Evolutionary conservation across 2,329 filamentous ascomycete species (phyloP).

Genomic region (Phyllosticta ampelicida): DNA sequence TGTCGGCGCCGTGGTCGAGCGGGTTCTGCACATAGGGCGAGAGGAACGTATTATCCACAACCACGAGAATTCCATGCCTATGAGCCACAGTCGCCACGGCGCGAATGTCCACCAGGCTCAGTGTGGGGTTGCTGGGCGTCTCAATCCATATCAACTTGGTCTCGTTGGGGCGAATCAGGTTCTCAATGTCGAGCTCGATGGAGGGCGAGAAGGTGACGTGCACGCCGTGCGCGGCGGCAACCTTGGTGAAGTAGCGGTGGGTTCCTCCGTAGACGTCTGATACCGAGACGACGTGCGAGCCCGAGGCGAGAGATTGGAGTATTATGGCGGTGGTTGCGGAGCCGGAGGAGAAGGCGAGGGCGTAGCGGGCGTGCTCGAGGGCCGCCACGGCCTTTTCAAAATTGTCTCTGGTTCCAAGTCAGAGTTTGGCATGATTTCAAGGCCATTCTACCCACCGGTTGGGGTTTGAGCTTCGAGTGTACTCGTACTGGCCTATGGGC

Average conservation of each 20-base stretch:
- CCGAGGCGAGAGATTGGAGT: constrained; percentile 80
- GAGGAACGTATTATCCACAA: constrained; percentile 99
- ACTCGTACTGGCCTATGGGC: constrained; percentile 84
- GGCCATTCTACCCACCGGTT: constrained; percentile 47
- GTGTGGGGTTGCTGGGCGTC: constrained; percentile 85
- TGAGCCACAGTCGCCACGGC: constrained; percentile 76
- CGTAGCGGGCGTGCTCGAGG: constrained; percentile 84
- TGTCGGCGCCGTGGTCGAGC: constrained; percentile 86
- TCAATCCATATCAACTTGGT: constrained; percentile 98
- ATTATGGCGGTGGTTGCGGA: constrained; percentile 89
- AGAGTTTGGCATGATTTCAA: background rate
- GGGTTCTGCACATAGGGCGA: constrained; percentile 96
- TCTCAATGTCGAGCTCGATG: constrained; percentile 78
- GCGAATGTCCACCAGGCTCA: constrained; percentile 85
- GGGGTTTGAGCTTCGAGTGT: constrained; percentile 85
- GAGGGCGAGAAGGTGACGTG: constrained; percentile 87
- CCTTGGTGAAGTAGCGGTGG: constrained; percentile 97
- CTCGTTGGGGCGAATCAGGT: constrained; percentile 67
- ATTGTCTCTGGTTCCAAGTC: constrained; percentile 51
- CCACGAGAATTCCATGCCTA: constrained; percentile 78
- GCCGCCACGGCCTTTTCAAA: constrained; percentile 88
- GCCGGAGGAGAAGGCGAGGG: constrained; percentile 87
- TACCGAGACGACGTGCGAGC: constrained; percentile 90
- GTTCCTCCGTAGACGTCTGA: constrained; percentile 98
- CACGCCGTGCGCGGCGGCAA: constrained; percentile 87